Base-by-base conservation (phyloP, 192 early-diverging fungal genomes). In the Rhizoclosmatium sp. region DNA sequence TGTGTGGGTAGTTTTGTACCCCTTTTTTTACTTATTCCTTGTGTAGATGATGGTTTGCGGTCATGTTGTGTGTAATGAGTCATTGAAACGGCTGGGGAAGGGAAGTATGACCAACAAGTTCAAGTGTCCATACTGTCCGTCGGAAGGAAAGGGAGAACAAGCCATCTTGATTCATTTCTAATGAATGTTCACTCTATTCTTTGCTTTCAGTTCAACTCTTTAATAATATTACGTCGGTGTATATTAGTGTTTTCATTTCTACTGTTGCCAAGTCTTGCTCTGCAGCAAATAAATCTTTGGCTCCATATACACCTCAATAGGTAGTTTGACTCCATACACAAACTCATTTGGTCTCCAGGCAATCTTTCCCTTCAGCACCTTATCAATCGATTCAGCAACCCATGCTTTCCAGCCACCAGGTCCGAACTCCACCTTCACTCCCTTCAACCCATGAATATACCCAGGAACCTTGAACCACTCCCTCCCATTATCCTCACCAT, bases 51-150 rank as follows among this genome's bases (percentile, higher is more conserved):
- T 99, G 93, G 87, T 87, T 2, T 99, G 98, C 83, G 98, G 98
- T 14, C 98, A 99, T 81, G 95, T 99, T 0, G 92, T 99, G 47
- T 95, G 94, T 85, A 92, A 94, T 79, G 98, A 96, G 78, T 94
- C 93, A 82, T 84, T 99, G 69, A 85, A 87, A 5, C 90, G 94
- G 74, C 89, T 99, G 23, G 88, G 93, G 47, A 93, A 94, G 74
- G 93, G 92, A 16, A 78, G 85, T 23, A 81, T 82, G 47, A 79
- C 82, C 61, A 69, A 83, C 4, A 82, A 94, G 51, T 96, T 99
- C 87, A 99, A 99, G 80, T 99, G 98, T 79, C 97, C 97, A 14
- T 99, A 99, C 83, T 99, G 98, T 75, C 98, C 98, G 7, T 84
- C 85, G 19, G 93, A 97, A 84, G 92, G 92, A 19, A 92, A 88